Evolutionary conservation across 179 eudicot species (phyloP).

Genomic region (Beta macrorhiza): DNA sequence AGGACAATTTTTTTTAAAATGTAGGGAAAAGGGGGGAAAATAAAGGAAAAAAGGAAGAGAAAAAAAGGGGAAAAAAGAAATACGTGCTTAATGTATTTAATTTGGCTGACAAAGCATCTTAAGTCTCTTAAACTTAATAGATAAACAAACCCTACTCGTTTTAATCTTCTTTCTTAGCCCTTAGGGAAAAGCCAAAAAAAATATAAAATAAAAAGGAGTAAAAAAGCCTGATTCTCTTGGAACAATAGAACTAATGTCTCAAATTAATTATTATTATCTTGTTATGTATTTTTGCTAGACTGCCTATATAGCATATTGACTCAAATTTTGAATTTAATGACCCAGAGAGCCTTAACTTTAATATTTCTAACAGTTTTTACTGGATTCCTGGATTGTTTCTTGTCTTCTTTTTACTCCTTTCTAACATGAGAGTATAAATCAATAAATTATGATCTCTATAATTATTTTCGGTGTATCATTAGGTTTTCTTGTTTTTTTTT

Average conservation of each 20-base stretch:
- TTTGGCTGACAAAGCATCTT: conserved; percentile 32
- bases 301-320: conserved; percentile 18
- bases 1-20: conserved; percentile 18
- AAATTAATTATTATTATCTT: background rate
- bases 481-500: background rate
- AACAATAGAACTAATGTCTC: background rate
- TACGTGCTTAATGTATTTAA: conserved; percentile 24
- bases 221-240: conserved; percentile 14
- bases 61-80: background rate
- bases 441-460: background rate
- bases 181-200: background rate
- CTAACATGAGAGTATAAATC: background rate
- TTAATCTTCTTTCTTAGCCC: background rate
- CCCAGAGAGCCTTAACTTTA: conserved; percentile 20
- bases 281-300: conserved; percentile 9
- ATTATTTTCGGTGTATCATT: background rate
- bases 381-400: conserved; percentile 28
- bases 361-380: conserved; percentile 17
- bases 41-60: no score
- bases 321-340: conserved; percentile 12
- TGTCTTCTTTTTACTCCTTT: conserved; percentile 23
- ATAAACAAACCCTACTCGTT: background rate
- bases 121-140: background rate
- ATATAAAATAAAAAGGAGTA: background rate
- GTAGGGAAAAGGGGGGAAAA: background rate